Conservation (phyloP, 345 rosid species). For the Leavenworthia alabamica region DNA sequence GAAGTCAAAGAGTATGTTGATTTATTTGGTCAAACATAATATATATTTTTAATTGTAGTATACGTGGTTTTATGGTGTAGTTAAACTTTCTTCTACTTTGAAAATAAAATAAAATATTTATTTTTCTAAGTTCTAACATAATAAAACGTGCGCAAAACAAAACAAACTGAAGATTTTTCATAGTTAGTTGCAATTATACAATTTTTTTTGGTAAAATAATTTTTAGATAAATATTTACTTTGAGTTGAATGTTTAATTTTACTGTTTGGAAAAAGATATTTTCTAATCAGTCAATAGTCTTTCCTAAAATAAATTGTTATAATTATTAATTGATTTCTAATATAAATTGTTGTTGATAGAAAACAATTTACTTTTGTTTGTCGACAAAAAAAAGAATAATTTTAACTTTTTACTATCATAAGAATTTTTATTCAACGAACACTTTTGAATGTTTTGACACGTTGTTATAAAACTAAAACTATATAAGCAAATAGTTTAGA, state of each 20-base stretch:
- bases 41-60: not conserved
- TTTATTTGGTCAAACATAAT: not conserved
- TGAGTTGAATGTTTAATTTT: no score
- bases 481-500: not conserved
- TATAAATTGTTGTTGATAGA: not conserved
- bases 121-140: no score
- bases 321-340: no score
- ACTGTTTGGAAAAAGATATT: no score
- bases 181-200: no score
- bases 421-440: not conserved
- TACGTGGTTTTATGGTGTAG: no score
- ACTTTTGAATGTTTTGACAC: not conserved
- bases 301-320: no score
- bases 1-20: slow-evolving; percentile 13
- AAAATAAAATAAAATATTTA: no score
- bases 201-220: no score
- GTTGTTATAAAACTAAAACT: not conserved
- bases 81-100: not conserved
- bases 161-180: no score
- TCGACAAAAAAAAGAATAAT: not conserved
- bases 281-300: no score
- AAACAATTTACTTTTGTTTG: not conserved
- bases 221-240: no score
- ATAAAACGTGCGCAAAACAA: not conserved
- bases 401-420: not conserved